These are phyloP conservation scores for Dothideomycetes sp. DNA, from an alignment of 2,329 filamentous ascomycete species.

Conservation along the genomic window DNA sequence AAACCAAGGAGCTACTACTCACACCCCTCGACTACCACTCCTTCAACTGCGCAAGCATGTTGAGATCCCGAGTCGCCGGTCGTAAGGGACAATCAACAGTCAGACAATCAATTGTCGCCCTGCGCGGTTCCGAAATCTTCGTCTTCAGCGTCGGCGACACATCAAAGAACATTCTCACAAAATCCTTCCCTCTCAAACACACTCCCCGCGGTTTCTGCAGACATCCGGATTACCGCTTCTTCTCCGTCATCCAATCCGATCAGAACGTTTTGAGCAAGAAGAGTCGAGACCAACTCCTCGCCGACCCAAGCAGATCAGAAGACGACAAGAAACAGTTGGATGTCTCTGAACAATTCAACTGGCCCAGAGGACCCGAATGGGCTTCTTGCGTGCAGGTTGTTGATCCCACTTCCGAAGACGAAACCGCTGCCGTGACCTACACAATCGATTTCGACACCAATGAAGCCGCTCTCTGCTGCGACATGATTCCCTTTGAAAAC, in stretches of 20 bases:
- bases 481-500: constrained; percentile 75
- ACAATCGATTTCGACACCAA: constrained; percentile 80
- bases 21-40: constrained; percentile 83
- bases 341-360: constrained; percentile 79
- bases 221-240: constrained; percentile 78
- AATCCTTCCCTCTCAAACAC: constrained; percentile 62
- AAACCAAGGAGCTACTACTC: constrained; percentile 80
- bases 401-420: constrained; percentile 55
- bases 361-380: constrained; percentile 78
- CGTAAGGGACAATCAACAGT: constrained; percentile 53
- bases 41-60: constrained; percentile 92
- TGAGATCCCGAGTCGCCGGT: constrained; percentile 51
- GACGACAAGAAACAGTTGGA: constrained; percentile 61
- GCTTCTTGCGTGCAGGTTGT: constrained; percentile 91
- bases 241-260: constrained; percentile 90
- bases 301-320: constrained; percentile 50
- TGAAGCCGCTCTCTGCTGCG: constrained; percentile 80
- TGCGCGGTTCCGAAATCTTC: constrained; percentile 50
- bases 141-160: constrained; percentile 17
- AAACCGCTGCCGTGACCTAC: constrained; percentile 50
- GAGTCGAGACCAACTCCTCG: constrained; percentile 64
- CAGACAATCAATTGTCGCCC: constrained; percentile 85
- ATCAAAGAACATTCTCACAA: constrained; percentile 16
- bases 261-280: constrained; percentile 80
- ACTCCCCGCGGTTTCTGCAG: constrained; percentile 82